Percentiles rank a stretch among this genome's conserved stretches.
Conservation (phyloP, 805 yeast genomes). For the Metschnikowia gelsemii region DNA sequence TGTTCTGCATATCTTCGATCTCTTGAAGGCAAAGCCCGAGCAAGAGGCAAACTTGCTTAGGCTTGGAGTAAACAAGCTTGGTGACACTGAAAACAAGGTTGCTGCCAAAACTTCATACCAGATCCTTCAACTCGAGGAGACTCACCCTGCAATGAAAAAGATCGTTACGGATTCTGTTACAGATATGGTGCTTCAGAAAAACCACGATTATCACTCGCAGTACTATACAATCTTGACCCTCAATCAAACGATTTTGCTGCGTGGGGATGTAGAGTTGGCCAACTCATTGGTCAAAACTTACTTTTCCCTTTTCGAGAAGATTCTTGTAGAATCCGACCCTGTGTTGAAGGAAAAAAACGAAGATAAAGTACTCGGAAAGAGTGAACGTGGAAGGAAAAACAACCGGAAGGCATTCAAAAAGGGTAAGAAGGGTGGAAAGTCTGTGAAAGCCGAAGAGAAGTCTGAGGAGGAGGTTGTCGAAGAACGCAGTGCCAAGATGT, state of each 20-base stretch:
- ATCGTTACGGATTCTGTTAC: constrained; percentile 76
- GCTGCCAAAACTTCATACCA: constrained; percentile 84
- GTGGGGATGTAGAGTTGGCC: constrained; percentile 76
- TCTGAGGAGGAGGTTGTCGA: constrained; percentile 63
- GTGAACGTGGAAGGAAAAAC: constrained; percentile 54
- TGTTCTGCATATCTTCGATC: constrained; percentile 72
- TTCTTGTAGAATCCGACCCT: constrained; percentile 65
- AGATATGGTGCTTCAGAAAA: constrained; percentile 73
- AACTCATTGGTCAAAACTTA: constrained; percentile 81
- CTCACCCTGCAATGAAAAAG: constrained; percentile 93
- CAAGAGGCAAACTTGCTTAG: constrained; percentile 90
- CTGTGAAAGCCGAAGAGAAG: constrained; percentile 60
- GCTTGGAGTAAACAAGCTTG: constrained; percentile 89
- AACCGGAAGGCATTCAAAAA: constrained; percentile 68
- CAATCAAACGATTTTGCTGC: constrained; percentile 87
- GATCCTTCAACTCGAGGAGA: constrained; percentile 75
- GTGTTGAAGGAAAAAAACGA: constrained; percentile 42
- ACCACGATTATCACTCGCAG: constrained; percentile 80
- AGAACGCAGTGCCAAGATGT: constrained; percentile 80
- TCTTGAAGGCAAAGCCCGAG: constrained; percentile 85
- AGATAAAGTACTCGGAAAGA: constrained; percentile 47
- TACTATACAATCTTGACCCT: constrained; percentile 86
- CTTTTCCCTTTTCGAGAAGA: constrained; percentile 80
- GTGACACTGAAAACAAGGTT: constrained; percentile 89
- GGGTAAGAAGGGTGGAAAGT: constrained; percentile 87